These are phyloP conservation scores for Russula emetica DNA, from an alignment of 768 basidiomycete species.

Conservation along the genomic window DNA sequence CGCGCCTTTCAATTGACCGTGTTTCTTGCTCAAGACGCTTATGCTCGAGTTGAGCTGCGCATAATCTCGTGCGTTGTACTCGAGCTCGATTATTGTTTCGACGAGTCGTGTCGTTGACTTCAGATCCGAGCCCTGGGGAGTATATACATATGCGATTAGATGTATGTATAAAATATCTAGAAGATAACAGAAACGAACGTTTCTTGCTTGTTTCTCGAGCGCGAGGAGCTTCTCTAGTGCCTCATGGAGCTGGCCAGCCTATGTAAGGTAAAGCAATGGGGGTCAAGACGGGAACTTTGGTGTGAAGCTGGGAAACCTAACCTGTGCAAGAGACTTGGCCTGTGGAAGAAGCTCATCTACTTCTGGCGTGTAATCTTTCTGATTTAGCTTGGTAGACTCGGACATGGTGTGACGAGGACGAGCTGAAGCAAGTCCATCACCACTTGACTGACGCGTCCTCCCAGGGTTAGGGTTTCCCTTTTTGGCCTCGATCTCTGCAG, in stretches of 20 bases:
- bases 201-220: constrained; percentile 95
- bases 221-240: constrained; percentile 84
- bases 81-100: constrained; percentile 65
- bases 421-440: neutral
- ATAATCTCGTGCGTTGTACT: constrained; percentile 68
- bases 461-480: constrained; percentile 27
- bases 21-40: constrained; percentile 81
- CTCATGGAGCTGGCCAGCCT: constrained; percentile 81
- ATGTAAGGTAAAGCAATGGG: constrained; percentile 34
- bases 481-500: constrained; percentile 17
- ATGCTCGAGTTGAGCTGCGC: constrained; percentile 66
- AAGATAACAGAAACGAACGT: constrained; percentile 48
- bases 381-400: constrained; percentile 61
- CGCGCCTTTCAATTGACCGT: constrained; percentile 90
- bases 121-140: constrained; percentile 79
- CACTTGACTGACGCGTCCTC: constrained; percentile 38
- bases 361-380: constrained; percentile 82
- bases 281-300: constrained; percentile 1
- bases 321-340: constrained; percentile 65
- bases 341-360: constrained; percentile 73
- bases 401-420: constrained; percentile 48
- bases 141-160: neutral
- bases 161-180: constrained; percentile 11
- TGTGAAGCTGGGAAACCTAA: constrained; percentile 35
- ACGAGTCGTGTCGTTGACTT: constrained; percentile 86